These are phyloP conservation scores for Colletotrichum lupini DNA, from an alignment of 2,329 filamentous ascomycete species.

Conservation along the genomic window DNA sequence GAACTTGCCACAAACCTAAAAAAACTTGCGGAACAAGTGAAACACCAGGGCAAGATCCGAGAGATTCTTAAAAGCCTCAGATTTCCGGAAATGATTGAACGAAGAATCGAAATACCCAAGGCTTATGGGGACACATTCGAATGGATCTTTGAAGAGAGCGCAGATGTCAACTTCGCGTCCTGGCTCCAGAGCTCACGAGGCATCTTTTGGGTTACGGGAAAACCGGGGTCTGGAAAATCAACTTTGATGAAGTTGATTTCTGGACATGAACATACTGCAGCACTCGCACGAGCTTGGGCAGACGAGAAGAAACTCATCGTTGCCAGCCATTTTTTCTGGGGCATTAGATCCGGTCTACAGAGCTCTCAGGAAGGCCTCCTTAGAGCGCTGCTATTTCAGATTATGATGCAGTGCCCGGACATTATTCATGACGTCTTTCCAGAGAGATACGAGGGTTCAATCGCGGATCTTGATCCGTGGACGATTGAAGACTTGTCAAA, in stretches of 20 bases:
- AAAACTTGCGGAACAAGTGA: too few relatives aligned
- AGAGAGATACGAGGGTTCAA: not conserved
- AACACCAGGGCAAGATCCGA: too few relatives aligned
- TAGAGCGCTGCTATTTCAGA: conserved; percentile 35
- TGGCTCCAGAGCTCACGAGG: too few relatives aligned
- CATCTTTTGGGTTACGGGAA: conserved; percentile 51
- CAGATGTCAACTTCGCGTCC: too few relatives aligned
- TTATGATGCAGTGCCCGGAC: conserved; percentile 12
- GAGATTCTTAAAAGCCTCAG: too few relatives aligned
- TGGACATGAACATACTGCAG: too few relatives aligned
- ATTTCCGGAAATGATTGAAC: too few relatives aligned
- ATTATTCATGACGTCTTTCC: not conserved
- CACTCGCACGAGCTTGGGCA: too few relatives aligned
- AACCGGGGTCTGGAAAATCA: conserved; percentile 59
- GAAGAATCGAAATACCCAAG: too few relatives aligned
- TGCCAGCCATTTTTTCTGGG: conserved; percentile 55
- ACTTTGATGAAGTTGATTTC: conserved; percentile 50
- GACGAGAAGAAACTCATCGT: conserved; percentile 39
- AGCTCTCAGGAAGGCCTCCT: conserved; percentile 54
- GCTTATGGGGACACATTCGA: too few relatives aligned
- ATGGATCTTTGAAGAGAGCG: too few relatives aligned
- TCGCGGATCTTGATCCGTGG: conserved; percentile 38
- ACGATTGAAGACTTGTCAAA: conserved; percentile 42
- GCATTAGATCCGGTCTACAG: conserved; percentile 49
- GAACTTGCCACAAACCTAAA: too few relatives aligned